These are phyloP conservation scores for Pichia norvegensis DNA, from an alignment of 1,139 yeast species.

Conservation along the genomic window DNA sequence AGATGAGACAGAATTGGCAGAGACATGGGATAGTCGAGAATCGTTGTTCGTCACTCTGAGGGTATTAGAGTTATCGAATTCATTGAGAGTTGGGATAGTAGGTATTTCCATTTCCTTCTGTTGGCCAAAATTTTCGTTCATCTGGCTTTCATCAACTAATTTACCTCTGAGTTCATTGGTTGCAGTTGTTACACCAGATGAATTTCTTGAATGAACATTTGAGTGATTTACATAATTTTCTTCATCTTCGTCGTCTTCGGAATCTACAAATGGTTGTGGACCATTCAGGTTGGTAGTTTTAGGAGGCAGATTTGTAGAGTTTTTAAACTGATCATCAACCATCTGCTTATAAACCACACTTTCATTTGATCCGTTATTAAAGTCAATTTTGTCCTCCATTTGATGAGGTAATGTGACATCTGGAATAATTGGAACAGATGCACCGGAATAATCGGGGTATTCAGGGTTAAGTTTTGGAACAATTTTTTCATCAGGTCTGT, in stretches of 20 bases:
- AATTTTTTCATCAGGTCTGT: background rate
- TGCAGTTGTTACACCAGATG: constrained; percentile 1
- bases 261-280: constrained; percentile 6
- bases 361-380: background rate
- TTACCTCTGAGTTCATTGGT: constrained; percentile 2
- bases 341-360: background rate
- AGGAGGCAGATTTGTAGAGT: constrained; percentile 3
- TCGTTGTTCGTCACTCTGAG: background rate
- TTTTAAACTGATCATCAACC: constrained; percentile 1
- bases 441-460: background rate
- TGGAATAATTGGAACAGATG: constrained; percentile 3
- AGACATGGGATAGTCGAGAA: constrained; percentile 1
- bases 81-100: background rate
- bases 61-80: background rate
- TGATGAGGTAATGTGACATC: background rate
- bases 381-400: background rate
- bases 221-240: background rate
- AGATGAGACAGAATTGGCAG: constrained; percentile 12
- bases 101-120: background rate
- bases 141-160: background rate
- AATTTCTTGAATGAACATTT: background rate
- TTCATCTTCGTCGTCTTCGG: background rate
- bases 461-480: background rate
- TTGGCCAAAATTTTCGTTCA: background rate
- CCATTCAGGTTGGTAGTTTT: constrained; percentile 7